Evolutionary conservation across 2,329 filamentous ascomycete genomes (phyloP).

Genomic region (Microsporum audouinii): DNA sequence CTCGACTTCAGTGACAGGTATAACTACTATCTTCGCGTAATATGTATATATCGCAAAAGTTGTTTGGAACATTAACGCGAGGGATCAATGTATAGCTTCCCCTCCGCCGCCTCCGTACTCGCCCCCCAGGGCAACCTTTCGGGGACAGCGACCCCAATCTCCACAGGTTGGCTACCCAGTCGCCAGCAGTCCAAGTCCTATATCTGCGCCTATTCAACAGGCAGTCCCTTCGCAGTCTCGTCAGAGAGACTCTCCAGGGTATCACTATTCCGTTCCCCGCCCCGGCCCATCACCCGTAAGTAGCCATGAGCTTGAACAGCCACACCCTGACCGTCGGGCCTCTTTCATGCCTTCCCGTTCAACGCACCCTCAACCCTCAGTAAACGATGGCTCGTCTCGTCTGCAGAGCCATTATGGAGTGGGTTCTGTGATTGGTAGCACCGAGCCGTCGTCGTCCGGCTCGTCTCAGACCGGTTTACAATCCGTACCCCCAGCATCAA

Average conservation of each 20-base stretch:
- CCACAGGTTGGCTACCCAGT: conserved; percentile 7
- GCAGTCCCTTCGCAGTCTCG: background rate
- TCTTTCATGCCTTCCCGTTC: background rate
- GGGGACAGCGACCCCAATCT: conserved; percentile 3
- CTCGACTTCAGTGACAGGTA: conserved; percentile 11
- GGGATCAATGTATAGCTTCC: conserved; percentile 13
- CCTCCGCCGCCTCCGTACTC: conserved; percentile 17
- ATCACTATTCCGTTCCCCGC: background rate
- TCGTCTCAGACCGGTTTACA: background rate
- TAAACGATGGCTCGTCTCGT: background rate
- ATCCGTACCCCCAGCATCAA: conserved; percentile 27
- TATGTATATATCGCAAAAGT: background rate
- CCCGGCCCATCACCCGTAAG: background rate
- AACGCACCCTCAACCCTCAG: background rate
- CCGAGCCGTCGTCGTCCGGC: background rate
- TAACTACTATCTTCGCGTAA: background rate
- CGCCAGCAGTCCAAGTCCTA: conserved; percentile 1
- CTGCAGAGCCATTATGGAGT: background rate
- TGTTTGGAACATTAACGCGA: background rate
- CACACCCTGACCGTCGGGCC: background rate
- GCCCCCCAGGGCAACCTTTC: conserved; percentile 10
- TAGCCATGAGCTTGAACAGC: background rate
- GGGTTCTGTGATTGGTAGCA: background rate
- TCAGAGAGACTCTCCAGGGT: background rate
- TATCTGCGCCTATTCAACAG: conserved; percentile 6